Evolutionary conservation across 352 stramenopile species (phyloP).

Genomic region (Phytophthora pistaciae): DNA sequence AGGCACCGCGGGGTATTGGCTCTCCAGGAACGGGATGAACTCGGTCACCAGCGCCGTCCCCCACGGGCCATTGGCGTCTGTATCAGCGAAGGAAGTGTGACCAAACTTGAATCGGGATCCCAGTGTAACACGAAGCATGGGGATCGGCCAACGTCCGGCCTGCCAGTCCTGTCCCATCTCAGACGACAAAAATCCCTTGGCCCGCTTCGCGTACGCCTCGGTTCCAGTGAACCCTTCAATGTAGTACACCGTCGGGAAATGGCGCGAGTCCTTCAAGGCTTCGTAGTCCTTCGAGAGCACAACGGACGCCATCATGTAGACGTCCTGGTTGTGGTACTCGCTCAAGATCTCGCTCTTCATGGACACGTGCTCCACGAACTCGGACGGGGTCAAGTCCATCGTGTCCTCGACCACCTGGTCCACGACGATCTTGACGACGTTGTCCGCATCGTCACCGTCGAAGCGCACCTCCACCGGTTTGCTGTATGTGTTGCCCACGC

Average conservation of each 20-base stretch:
- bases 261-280: conserved; percentile 20
- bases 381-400: conserved; percentile 57
- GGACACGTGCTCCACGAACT: conserved; percentile 72
- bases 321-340: conserved; percentile 70
- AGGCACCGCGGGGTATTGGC: conserved; percentile 49
- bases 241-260: conserved; percentile 80
- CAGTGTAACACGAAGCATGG: conserved; percentile 80
- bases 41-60: conserved; percentile 71
- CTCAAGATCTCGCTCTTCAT: conserved; percentile 79
- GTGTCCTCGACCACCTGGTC: conserved; percentile 53
- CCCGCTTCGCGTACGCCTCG: conserved; percentile 69
- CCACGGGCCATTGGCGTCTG: conserved; percentile 72
- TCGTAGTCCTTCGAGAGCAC: conserved; percentile 72
- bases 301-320: conserved; percentile 74
- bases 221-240: conserved; percentile 83
- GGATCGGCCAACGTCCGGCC: conserved; percentile 53
- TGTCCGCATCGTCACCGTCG: conserved; percentile 28
- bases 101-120: conserved; percentile 81
- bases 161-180: conserved; percentile 75
- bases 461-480: conserved; percentile 54
- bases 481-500: conserved; percentile 72
- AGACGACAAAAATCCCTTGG: conserved; percentile 64
- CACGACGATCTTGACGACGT: conserved; percentile 58
- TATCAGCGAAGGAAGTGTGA: conserved; percentile 82
- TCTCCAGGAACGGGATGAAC: conserved; percentile 77